Evolutionary conservation across 345 rosid genomes (phyloP).

Genomic region (Passiflora organensis): DNA sequence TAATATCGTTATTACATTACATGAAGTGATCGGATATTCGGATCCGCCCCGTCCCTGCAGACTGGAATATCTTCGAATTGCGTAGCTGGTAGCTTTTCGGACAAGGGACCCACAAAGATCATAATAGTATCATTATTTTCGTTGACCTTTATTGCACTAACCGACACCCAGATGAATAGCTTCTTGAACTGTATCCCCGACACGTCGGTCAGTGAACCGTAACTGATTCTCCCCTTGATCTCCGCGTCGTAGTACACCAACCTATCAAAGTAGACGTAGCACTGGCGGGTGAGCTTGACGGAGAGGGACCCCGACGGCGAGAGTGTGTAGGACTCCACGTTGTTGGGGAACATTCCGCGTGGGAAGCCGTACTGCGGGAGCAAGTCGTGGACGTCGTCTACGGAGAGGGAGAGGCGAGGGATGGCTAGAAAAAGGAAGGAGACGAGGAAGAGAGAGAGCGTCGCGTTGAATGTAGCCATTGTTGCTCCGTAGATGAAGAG

Average conservation of each 20-base stretch:
- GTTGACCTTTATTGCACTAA: conserved; percentile 46
- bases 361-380: conserved; percentile 63
- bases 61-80: conserved; percentile 50
- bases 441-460: conserved; percentile 18
- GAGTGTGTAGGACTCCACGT: conserved; percentile 51
- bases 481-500: not conserved
- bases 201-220: conserved; percentile 49
- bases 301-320: conserved; percentile 43
- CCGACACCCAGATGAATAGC: conserved; percentile 57
- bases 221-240: conserved; percentile 52
- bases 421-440: conserved; percentile 15
- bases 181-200: conserved; percentile 66
- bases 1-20: not conserved
- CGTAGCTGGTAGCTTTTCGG: conserved; percentile 53
- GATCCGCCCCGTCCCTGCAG: conserved; percentile 38
- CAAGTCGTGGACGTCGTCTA: conserved; percentile 59
- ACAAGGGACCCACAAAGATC: conserved; percentile 71
- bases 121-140: conserved; percentile 21
- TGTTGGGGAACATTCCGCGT: conserved; percentile 56
- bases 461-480: conserved; percentile 8
- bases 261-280: conserved; percentile 55
- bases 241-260: conserved; percentile 46
- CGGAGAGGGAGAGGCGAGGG: conserved; percentile 17
- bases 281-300: conserved; percentile 32
- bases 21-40: not conserved